Evolutionary conservation across 1,284 basidiomycete species (phyloP).

Genomic region (Naganishia sp.): DNA sequence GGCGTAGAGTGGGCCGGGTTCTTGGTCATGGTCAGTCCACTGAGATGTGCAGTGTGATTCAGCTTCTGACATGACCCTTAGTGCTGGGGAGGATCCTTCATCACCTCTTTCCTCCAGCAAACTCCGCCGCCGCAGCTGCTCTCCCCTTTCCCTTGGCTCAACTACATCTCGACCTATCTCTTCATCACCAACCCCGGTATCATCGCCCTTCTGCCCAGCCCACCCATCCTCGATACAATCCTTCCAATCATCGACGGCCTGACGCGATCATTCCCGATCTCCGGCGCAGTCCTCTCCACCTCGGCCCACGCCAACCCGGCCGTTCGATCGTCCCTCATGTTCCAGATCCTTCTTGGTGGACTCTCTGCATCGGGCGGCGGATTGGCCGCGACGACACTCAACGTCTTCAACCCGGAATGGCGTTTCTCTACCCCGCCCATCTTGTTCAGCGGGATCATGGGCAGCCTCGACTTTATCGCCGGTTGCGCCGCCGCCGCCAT

Average conservation of each 20-base stretch:
- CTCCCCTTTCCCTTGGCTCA: slow-evolving; percentile 26
- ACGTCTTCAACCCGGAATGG: slow-evolving; percentile 34
- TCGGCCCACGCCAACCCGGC: slow-evolving; percentile 29
- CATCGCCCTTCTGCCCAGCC: slow-evolving; percentile 24
- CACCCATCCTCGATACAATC: slow-evolving; percentile 31
- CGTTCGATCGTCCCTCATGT: slow-evolving; percentile 26
- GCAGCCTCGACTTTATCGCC: slow-evolving; percentile 31
- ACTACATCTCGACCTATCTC: slow-evolving; percentile 34
- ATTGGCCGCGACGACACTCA: slow-evolving; percentile 29
- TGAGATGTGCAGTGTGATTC: not conserved
- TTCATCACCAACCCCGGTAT: slow-evolving; percentile 30
- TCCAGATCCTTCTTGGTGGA: slow-evolving; percentile 32
- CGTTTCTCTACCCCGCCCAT: slow-evolving; percentile 33
- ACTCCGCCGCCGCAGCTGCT: slow-evolving; percentile 34
- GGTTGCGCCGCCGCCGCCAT: slow-evolving; percentile 24
- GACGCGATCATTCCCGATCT: slow-evolving; percentile 33
- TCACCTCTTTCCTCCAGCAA: slow-evolving; percentile 32
- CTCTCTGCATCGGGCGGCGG: slow-evolving; percentile 32
- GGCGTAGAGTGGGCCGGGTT: slow-evolving; percentile 32
- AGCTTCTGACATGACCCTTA: not conserved
- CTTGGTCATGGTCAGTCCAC: slow-evolving; percentile 30
- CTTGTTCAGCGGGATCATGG: slow-evolving; percentile 26
- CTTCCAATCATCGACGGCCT: slow-evolving; percentile 34
- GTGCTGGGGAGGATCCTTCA: slow-evolving; percentile 35
- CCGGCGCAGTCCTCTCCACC: slow-evolving; percentile 29